Evolutionary conservation across 345 rosid genomes (phyloP).

Genomic region (Eucalyptus guilfoylei): DNA sequence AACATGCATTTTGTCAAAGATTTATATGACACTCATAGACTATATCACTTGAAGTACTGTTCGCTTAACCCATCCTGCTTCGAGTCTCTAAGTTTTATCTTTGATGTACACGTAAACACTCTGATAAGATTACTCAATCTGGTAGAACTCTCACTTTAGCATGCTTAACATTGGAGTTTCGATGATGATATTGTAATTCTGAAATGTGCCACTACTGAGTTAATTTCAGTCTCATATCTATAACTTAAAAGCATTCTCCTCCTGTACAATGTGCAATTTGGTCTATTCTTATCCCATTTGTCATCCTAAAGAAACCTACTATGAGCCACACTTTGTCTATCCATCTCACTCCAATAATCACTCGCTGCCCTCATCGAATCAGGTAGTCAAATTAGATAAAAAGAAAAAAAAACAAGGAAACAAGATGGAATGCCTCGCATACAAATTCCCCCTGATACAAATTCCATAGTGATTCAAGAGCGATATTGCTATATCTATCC

Average conservation of each 20-base stretch:
- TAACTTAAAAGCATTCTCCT: not conserved
- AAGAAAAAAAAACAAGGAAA: not conserved
- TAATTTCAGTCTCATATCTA: not conserved
- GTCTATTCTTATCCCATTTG: not conserved
- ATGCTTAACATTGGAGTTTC: not conserved
- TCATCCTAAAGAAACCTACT: not conserved
- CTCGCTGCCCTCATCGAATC: not conserved
- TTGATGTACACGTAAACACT: not conserved
- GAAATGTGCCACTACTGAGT: not conserved
- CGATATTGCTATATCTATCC: not conserved
- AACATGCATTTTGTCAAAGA: not conserved
- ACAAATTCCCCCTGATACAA: not conserved
- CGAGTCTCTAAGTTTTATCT: not conserved
- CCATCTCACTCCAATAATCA: not conserved
- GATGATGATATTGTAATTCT: not conserved
- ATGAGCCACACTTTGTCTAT: not conserved
- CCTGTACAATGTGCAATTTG: not conserved
- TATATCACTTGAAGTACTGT: not conserved
- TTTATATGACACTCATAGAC: not conserved
- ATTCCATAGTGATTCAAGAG: not conserved
- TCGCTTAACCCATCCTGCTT: not conserved
- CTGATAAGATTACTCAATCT: not conserved
- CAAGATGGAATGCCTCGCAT: not conserved
- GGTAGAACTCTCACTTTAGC: not conserved
- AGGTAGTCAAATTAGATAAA: not conserved